A percentile compares a stretch with the other conserved stretches of the same genome.
These are phyloP conservation scores for Anastatica hierochuntica DNA, from an alignment of 345 rosid genomes.

Conservation along the genomic window DNA sequence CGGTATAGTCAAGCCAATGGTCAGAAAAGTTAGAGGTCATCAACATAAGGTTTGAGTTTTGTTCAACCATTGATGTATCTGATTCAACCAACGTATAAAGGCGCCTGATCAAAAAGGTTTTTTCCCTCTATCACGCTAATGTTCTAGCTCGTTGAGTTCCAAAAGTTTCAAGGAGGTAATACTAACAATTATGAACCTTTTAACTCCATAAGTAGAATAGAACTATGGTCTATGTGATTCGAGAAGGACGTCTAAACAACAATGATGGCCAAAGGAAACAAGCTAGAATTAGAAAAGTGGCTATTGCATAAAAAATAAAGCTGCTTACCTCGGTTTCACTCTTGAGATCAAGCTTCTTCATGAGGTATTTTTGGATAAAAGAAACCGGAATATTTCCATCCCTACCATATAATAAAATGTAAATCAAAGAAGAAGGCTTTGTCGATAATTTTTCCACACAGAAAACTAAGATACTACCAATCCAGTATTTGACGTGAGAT, in stretches of 20 bases:
- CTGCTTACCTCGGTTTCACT: slow-evolving; percentile 71
- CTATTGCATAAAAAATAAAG: neutral
- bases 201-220: too few species aligned
- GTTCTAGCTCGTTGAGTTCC: neutral
- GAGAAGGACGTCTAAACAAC: too few species aligned
- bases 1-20: too few species aligned
- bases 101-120: too few species aligned
- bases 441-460: slow-evolving; percentile 6
- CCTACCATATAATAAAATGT: slow-evolving; percentile 33
- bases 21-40: slow-evolving; percentile 12
- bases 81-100: too few species aligned
- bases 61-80: too few species aligned
- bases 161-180: neutral
- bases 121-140: slow-evolving; percentile 25
- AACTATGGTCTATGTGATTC: neutral
- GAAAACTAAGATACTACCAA: neutral
- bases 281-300: neutral
- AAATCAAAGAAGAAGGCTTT: slow-evolving; percentile 4
- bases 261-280: neutral
- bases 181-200: neutral
- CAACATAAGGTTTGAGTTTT: too few species aligned
- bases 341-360: slow-evolving; percentile 67
- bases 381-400: slow-evolving; percentile 80
- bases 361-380: slow-evolving; percentile 75
- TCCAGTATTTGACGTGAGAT: neutral